These are phyloP conservation scores for Neospermospora avenae DNA, from an alignment of 2,329 filamentous ascomycete species.

Conservation along the genomic window DNA sequence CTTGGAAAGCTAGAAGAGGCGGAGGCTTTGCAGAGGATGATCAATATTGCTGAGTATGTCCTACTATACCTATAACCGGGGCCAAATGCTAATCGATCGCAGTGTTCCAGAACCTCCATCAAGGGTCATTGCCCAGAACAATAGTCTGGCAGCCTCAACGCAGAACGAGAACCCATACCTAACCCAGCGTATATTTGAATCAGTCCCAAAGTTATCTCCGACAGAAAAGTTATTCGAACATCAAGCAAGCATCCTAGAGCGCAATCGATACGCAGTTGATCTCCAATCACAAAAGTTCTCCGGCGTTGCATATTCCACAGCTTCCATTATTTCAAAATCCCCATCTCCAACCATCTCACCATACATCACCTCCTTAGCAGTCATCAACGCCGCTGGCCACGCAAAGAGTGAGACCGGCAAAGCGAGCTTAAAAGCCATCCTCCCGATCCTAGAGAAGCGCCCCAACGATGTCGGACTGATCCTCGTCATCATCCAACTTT, in stretches of 20 bases:
- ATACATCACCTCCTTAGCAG: slow-evolving; percentile 53
- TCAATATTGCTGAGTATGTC: slow-evolving; percentile 61
- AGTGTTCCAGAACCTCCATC: slow-evolving; percentile 68
- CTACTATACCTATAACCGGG: no score
- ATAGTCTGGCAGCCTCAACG: slow-evolving; percentile 46
- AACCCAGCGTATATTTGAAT: slow-evolving; percentile 58
- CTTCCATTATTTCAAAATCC: slow-evolving; percentile 42
- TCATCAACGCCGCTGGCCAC: slow-evolving; percentile 72
- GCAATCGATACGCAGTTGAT: slow-evolving; percentile 63
- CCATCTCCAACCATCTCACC: slow-evolving; percentile 47
- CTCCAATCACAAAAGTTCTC: slow-evolving; percentile 65
- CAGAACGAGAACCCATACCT: slow-evolving; percentile 62
- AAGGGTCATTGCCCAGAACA: slow-evolving; percentile 63
- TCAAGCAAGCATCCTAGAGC: slow-evolving; percentile 58
- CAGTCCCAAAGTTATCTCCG: slow-evolving; percentile 48
- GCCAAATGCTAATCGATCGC: slow-evolving; percentile 31
- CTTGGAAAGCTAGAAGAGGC: slow-evolving; percentile 66
- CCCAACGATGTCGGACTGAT: slow-evolving; percentile 78
- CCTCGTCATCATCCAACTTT: slow-evolving; percentile 77
- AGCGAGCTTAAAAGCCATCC: slow-evolving; percentile 65
- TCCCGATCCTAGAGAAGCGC: slow-evolving; percentile 67
- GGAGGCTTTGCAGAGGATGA: slow-evolving; percentile 55
- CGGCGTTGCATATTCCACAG: slow-evolving; percentile 53
- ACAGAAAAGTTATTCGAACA: slow-evolving; percentile 69
- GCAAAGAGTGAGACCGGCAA: slow-evolving; percentile 61